Base-by-base conservation (phyloP, 139 green algal genomes). In the Tetradesmus obliquus region DNA sequence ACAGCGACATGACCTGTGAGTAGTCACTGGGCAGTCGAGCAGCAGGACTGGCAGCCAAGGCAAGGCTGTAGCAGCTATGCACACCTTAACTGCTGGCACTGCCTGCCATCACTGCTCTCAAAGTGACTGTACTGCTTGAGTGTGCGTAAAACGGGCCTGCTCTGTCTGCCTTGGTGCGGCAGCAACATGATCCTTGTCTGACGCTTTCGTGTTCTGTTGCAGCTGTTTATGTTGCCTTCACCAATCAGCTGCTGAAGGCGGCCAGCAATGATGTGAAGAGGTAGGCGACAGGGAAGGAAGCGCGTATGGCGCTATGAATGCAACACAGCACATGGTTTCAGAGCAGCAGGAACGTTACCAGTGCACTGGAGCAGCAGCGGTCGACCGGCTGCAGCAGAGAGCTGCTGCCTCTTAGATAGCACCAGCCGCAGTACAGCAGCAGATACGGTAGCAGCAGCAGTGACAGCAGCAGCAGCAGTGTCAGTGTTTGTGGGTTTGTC, bases 151-250 rank as follows among this genome's bases (percentile, higher is more conserved):
- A 19, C 66, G 5, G 1, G 17, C 66, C 66, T 8, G 15, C 66
- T 76, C 66, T 76, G 66, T 19, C 66, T 24, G 17, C 19, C 15
- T 19, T 76, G 66, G 17, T 24, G 66, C 17, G 2, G 66, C 66
- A 24, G 66, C 66, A 76, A 76, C n/a, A 17, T 76, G 66, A 76
- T 6, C 17, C 8, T 10, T 13, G 13, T 24, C 1, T 5, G n/a
- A 13, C n/a, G 66, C 15, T 24, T 19, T 24, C 15, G 1, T 76
- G 1, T 45, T 45, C 15, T 54, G 45, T n/a, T 82, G 80, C 89
- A 92, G 89, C 79, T 62, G 81, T 92, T 5, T 92, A 92, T 69
- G 55, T 92, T 5, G 89, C 89, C 4, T n/a, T 12, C 55, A 85
- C 82, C 22, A 72, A 84, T 15, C 51, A 89, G 24, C 79, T 91